phyloP scores from a whole-genome alignment of 2,329 filamentous ascomycete genomes.

The Aspergillus quadricinctus region DNA sequence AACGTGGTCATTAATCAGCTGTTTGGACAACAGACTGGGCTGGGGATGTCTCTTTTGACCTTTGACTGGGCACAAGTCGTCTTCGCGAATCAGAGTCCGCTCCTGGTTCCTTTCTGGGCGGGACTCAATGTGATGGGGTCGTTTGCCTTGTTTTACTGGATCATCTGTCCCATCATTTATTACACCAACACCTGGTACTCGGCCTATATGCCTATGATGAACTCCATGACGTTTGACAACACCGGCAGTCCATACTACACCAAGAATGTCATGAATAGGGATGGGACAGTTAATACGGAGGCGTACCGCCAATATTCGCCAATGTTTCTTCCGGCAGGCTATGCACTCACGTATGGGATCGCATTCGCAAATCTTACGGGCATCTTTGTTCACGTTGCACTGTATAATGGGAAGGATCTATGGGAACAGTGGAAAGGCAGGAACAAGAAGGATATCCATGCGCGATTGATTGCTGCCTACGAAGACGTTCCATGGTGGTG shows the following conservation, averaged over 20 bases:
- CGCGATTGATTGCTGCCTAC: conserved; percentile 41
- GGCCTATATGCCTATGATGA: conserved; percentile 60
- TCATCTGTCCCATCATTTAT: conserved; percentile 41
- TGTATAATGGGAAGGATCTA: conserved; percentile 37
- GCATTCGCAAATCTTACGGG: conserved; percentile 65
- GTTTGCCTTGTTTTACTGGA: conserved; percentile 42
- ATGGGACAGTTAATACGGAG: conserved; percentile 55
- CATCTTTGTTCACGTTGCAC: conserved; percentile 39
- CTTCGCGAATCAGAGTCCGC: conserved; percentile 62
- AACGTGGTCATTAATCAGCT: conserved; percentile 67
- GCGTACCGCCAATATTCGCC: conserved; percentile 63
- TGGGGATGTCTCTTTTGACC: conserved; percentile 66
- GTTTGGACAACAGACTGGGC: conserved; percentile 64
- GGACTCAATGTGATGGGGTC: conserved; percentile 42
- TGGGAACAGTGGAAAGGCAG: conserved; percentile 32
- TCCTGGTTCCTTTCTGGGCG: conserved; percentile 59
- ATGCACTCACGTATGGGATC: conserved; percentile 52
- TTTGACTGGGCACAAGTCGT: conserved; percentile 73
- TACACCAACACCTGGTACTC: conserved; percentile 55
- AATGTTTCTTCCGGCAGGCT: conserved; percentile 61
- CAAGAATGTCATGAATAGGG: conserved; percentile 52
- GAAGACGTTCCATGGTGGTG: conserved; percentile 44
- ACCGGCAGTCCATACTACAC: conserved; percentile 58
- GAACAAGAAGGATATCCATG: conserved; percentile 38
- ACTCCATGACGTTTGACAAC: conserved; percentile 61